Evolutionary conservation across 2,329 filamentous ascomycete genomes (phyloP).

Genomic region (Chrysosporium keratinophilum): DNA sequence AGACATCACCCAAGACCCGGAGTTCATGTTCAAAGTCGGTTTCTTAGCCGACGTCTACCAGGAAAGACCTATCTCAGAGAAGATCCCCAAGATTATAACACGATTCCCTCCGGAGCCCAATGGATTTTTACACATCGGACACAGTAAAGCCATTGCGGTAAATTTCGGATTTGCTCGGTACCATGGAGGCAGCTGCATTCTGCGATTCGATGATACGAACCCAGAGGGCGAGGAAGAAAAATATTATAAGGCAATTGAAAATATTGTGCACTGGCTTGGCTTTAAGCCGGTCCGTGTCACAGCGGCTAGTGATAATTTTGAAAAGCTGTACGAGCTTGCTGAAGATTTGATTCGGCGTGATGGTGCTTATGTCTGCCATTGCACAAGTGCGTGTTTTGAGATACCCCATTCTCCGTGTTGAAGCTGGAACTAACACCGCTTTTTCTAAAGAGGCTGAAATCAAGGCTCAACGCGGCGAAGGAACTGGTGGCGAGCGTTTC

Average conservation of each 20-base stretch:
- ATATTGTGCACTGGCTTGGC: conserved; percentile 71
- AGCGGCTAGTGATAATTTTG: conserved; percentile 83
- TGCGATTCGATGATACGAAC: conserved; percentile 91
- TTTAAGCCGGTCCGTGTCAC: conserved; percentile 73
- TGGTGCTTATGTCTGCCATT: conserved; percentile 74
- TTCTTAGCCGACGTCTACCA: conserved; percentile 65
- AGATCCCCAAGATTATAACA: conserved; percentile 43
- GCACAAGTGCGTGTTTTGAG: conserved; percentile 42
- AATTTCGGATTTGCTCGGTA: conserved; percentile 90
- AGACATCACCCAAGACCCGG: conserved; percentile 32
- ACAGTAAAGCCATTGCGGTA: conserved; percentile 88
- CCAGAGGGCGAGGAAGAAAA: conserved; percentile 84
- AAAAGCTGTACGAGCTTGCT: conserved; percentile 75
- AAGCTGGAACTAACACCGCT: background rate
- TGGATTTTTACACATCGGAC: conserved; percentile 85
- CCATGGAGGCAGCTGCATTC: conserved; percentile 65
- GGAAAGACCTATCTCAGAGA: conserved; percentile 42
- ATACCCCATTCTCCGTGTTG: background rate
- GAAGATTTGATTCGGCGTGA: conserved; percentile 68
- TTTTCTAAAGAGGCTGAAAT: conserved; percentile 60
- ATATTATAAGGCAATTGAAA: conserved; percentile 80
- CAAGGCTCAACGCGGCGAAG: conserved; percentile 70
- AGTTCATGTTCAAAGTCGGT: conserved; percentile 69
- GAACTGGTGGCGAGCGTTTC: conserved; percentile 59
- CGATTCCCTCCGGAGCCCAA: conserved; percentile 83